Base-by-base conservation (phyloP, 768 basidiomycete species). In the Kwoniella botswanensis region DNA sequence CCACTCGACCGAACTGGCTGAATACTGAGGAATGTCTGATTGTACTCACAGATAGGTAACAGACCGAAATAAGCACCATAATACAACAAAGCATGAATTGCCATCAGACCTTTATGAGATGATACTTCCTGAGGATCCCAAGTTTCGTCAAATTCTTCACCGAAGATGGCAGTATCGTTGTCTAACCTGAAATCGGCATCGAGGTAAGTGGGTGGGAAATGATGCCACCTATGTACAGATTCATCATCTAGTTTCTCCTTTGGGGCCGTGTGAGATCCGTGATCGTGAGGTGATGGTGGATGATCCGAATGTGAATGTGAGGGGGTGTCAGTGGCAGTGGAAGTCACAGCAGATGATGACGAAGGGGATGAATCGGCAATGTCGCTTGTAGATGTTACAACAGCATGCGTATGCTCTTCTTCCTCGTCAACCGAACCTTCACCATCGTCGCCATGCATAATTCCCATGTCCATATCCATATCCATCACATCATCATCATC, bases 61-160 rank as follows among this genome's bases (percentile, higher is more conserved):
- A 89, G 88, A 15, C 89, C 87, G 77, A 97, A 94, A 84, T 93
- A 96, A 17, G 93, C 93, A 2, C 90, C 80, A 67, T 84, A 85
- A 90, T 94, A 92, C 75, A 88, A 88, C 4, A 90, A 65, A n/a
- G 86, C 88, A 82, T 97, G 95, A 3, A 89, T 80, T 53, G 87
- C 85, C 86, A 95, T 92, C 68, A 94, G 84, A 15, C 86, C 87
- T 50, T 70, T 71, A 55, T 83, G 79, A 3, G 75, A 72, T 7
- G 58, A 50, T 2, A 73, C 62, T 11, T 67, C 61, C 46, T 72
- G 71, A 10, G 70, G 64, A 57, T 76, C 52, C 77, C 77, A 78
- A 7, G 18, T 26, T 15, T 61, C 63, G 43, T 74, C 74, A 71
- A 78, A 76, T 46, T 76, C 77, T 60, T 78, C 77, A 15, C 77